Base-by-base conservation (phyloP, 306 rosid species). In the Sechiopsis laciniata region DNA sequence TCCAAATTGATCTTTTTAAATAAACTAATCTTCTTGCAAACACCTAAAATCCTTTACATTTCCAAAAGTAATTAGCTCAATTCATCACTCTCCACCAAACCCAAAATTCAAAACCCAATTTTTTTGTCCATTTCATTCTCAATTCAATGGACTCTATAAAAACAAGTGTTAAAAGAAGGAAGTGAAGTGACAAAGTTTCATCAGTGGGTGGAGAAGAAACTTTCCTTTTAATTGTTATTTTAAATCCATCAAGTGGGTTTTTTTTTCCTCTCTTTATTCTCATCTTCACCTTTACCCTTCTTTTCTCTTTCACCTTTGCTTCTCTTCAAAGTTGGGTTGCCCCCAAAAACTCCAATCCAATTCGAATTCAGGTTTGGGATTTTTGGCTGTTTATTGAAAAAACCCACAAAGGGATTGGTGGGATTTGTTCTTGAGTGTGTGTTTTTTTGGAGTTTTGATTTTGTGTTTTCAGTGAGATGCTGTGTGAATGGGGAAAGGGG, bases 241-340 rank as follows among this genome's bases (percentile, higher is more conserved):
- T 72, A 32, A 45, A 72, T 40, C 19, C 54, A 1, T 3, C 55
- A 48, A 59, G 42, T 74, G 40, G 57, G 69, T 19, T 74, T 75
- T 63, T 26, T 26, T 26, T 2, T 26, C 2, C 61, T 63, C 53
- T 54, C 72, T 50, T 52, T 51, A 63, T 75, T 75, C 78, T 32
- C 78, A 26, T 24, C 72, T 20, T 80, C 78, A 48, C 7, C 59
- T 10, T 62, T 32, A 32, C 75, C 77, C 69, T 26, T 26, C 29
- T 26, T 26, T 26, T 26, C 29, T 26, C 29, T 26, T 26, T 26
- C 29, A 50, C 80, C 91, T 86, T 89, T 91, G 89, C 96, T 84
- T 89, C 83, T 68, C 73, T 84, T 82, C 91, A 82, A 91, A 85
- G 97, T 91, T 87, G 76, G 89, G 88, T 67, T 86, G 81, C 87